Evolutionary conservation across 2,329 filamentous ascomycete genomes (phyloP), one percentile per base, ranked within the genome.

Genomic region (Epichloe sylvatica): DNA sequence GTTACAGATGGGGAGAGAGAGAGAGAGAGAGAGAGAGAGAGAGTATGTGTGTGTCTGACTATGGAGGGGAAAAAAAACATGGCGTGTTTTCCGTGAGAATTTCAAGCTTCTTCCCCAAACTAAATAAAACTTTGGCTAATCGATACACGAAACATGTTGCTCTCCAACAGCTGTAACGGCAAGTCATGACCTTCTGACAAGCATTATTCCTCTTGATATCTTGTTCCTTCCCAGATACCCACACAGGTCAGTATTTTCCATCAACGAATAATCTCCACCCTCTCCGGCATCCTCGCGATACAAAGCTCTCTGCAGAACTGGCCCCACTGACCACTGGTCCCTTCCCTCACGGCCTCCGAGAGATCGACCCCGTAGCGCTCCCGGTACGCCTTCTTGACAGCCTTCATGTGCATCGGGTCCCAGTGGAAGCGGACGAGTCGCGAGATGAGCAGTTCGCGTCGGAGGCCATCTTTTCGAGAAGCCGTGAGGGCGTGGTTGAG

Each of bases 351-450:
- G 41, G 86, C 86, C 43, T 87, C 81, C 61, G 88, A 80, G 54
- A 97, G 74, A 43, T 84, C 78, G 46, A 76, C 70, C 5, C 77
- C 75, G 65, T 96, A 96, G 53, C 89, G 81, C 53, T 83, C 80
- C 50, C 78, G 75, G 66, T 89, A 98, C 54, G 89, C 86, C 34
- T 70, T 68, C 73, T 94, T 94, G 49, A 97, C 80, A 19, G 77
- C 76, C 52, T 81, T 78, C 68, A 97, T 75, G 66, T 97, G 91
- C 54, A 77, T 69, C 4, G 84, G 78, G 60, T 97, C 90, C 92
- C 92, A 97, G 67, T 97, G 92, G 64, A 91, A 80, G 34, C 92
- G 77, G 41, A 96, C 86, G 2, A 97, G 75, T 2, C 92, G 77
- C 3, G 84, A 90, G 55, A 94, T 94, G 46, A 98, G 78, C 45